Evolutionary conservation across 164 flowering plant genomes (phyloP), one percentile per base, ranked within the genome.

Genomic region (Umbilicus rupestris): DNA sequence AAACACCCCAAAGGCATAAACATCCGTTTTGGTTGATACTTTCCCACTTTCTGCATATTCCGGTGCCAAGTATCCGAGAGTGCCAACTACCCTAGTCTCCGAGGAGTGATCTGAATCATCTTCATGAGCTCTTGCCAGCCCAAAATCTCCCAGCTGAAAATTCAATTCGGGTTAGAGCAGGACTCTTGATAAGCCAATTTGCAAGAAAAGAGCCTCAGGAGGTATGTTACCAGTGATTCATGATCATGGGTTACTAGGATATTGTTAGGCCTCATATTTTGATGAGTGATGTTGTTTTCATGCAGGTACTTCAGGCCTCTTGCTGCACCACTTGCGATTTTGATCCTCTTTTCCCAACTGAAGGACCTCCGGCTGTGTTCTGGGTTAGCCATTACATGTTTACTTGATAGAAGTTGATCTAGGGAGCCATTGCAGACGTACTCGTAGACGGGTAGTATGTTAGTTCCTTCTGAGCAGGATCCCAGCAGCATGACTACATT

Each of bases 11-110:
- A 83, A 88, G 52, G 90, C 74, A 68, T 82, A 88, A 42, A 88
- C 91, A 72, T 88, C 89, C 24, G 88, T 81, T 77, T 85, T 86
- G 7, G 81, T 77, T 15, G 89, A 86, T 63, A 75, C 80, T 73
- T 79, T 84, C 59, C 89, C 89, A 71, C 65, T 76, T 72, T 81
- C 84, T 66, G 85, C 91, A 77, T 88, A 88, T 81, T 88, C 91
- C 30, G 95, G 95, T 63, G 88, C 95, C 65, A 88, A 49, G 66
- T 86, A 88, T 68, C 95, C 91, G 10, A 84, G 68, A 31, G 89
- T 86, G 39, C 95, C 91, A 4, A 88, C 89, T 10, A 88, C 84
- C 35, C 75, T 72, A 5, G 72, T 78, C 59, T 81, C 85, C 19
- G 81, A 72, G 41, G 81, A 71, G 33, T 76, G 71, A 50, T 77